These are phyloP conservation scores for Triticum timopheevii DNA, from an alignment of 176 grass and related monocot species.

Conservation along the genomic window DNA sequence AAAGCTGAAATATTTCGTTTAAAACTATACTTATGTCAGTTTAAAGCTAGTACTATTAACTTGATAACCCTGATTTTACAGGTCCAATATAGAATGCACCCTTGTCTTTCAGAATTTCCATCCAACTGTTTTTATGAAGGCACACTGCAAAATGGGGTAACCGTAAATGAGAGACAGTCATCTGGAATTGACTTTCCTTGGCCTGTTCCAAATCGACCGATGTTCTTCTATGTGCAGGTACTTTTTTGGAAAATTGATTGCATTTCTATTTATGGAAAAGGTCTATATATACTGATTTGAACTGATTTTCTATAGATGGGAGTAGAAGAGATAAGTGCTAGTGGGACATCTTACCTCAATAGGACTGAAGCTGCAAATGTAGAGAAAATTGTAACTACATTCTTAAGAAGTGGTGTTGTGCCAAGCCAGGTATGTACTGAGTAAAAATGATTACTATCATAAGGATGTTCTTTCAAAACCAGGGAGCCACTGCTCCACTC, in stretches of 20 bases:
- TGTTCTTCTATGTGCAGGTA: constrained; percentile 99
- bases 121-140: constrained; percentile 99
- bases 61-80: constrained; percentile 42
- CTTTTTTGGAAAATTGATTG: constrained; percentile 2
- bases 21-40: constrained; percentile 4
- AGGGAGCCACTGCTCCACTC: neutral
- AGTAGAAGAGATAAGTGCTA: constrained; percentile 99
- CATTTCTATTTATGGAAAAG: neutral
- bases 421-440: constrained; percentile 79
- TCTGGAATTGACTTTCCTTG: constrained; percentile 98
- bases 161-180: constrained; percentile 89
- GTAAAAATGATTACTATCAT: neutral
- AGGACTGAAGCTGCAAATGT: constrained; percentile 99
- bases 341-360: constrained; percentile 97
- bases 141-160: constrained; percentile 98
- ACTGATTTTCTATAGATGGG: constrained; percentile 79
- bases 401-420: constrained; percentile 92
- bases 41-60: neutral
- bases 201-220: constrained; percentile 95
- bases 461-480: neutral
- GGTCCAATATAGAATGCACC: constrained; percentile 99
- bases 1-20: neutral
- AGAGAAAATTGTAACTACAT: constrained; percentile 98
- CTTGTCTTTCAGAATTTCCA: constrained; percentile 94
- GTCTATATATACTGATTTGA: constrained; percentile 5